Percentiles rank a stretch among this genome's conserved stretches.
phyloP scores from a whole-genome alignment of 495 filamentous ascomycete species.

The Penicillium parvum region DNA sequence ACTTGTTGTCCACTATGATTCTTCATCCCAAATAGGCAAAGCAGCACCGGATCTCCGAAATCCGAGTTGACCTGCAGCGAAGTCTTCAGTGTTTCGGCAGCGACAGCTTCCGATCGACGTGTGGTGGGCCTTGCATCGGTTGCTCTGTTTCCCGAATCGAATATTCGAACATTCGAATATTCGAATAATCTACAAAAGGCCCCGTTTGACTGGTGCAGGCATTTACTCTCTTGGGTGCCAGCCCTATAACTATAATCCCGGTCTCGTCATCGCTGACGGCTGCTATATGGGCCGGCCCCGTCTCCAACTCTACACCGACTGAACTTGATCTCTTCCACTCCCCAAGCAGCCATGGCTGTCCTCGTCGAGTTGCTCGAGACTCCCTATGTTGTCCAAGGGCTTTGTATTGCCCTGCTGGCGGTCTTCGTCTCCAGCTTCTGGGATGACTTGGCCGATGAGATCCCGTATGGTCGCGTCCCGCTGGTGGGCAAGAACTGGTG shows the following conservation, averaged over 20 bases:
- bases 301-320: not conserved
- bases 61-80: not conserved
- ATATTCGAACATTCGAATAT: slow-evolving; percentile 2
- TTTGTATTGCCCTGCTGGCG: slow-evolving; percentile 17
- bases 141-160: too few species aligned
- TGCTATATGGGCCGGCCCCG: too few species aligned
- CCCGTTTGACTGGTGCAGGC: slow-evolving; percentile 1
- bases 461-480: slow-evolving; percentile 27
- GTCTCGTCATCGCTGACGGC: too few species aligned
- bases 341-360: slow-evolving; percentile 19
- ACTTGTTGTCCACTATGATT: too few species aligned
- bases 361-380: slow-evolving; percentile 21
- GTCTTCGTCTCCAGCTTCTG: slow-evolving; percentile 25
- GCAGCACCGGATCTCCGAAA: not conserved
- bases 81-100: not conserved
- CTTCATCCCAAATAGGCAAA: not conserved
- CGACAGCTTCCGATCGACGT: not conserved
- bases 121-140: too few species aligned
- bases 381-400: slow-evolving; percentile 19
- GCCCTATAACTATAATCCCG: too few species aligned
- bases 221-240: not conserved
- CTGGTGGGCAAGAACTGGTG: slow-evolving; percentile 28
- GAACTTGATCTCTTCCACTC: not conserved
- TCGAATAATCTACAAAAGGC: slow-evolving; percentile 1
- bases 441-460: slow-evolving; percentile 24